Conservation (phyloP, 2,329 filamentous ascomycete species). For the Arachnopeziza araneosa region DNA sequence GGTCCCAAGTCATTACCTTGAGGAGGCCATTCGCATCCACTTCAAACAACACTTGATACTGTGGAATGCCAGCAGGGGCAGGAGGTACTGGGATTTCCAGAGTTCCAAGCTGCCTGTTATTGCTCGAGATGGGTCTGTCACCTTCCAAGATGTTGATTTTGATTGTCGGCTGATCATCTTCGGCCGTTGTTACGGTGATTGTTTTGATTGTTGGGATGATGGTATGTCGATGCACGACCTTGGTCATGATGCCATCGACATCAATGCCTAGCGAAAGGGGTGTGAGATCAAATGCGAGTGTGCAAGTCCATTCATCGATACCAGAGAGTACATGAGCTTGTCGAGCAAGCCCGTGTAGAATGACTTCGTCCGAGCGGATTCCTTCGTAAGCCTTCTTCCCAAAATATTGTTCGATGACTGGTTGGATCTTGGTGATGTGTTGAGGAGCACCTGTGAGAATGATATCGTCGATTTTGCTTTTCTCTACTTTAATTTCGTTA, state of each 20-base stretch:
- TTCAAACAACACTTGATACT: conserved; percentile 16
- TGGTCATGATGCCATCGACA: conserved; percentile 1
- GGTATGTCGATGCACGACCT: conserved; percentile 4
- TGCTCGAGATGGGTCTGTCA: conserved; percentile 64
- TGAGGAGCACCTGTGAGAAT: conserved; percentile 8
- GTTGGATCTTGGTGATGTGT: conserved; percentile 5
- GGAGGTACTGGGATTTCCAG: conserved; percentile 62
- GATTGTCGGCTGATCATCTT: conserved; percentile 48
- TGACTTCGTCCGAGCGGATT: conserved; percentile 1
- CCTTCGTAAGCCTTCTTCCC: neutral
- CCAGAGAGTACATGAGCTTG: neutral
- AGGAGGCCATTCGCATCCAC: conserved; percentile 16
- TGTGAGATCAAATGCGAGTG: neutral
- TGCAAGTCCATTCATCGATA: neutral
- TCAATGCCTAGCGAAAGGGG: conserved; percentile 8
- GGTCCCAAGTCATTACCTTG: neutral
- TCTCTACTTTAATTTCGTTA: conserved; percentile 1
- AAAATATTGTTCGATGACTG: conserved; percentile 7
- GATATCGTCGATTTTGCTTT: conserved; percentile 8
- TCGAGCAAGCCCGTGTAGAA: neutral
- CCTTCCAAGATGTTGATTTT: conserved; percentile 64
- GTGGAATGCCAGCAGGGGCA: conserved; percentile 7
- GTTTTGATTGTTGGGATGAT: conserved; percentile 6
- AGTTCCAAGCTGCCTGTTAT: conserved; percentile 65
- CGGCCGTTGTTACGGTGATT: conserved; percentile 39